phyloP scores from a whole-genome alignment of 345 rosid species.

The Hibiscus tridactylites region DNA sequence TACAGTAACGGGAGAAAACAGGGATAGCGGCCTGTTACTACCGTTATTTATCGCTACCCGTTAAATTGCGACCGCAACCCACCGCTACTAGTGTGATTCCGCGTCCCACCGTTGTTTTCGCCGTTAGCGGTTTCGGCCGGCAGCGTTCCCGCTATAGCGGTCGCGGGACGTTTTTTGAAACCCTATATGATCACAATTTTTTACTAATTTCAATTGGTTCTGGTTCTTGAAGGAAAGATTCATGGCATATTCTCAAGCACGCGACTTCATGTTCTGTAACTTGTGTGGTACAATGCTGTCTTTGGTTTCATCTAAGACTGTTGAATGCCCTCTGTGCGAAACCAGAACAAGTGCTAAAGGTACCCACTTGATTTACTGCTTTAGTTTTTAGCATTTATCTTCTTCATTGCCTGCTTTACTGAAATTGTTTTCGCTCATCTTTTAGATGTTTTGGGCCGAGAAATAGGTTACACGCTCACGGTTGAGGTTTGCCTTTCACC shows the following conservation, averaged over 20 bases:
- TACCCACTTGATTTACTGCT: constrained; percentile 3
- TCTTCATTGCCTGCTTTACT: constrained; percentile 1
- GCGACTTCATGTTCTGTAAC: constrained; percentile 45
- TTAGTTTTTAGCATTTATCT: not conserved
- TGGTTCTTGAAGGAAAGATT: not conserved
- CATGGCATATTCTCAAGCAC: constrained; percentile 28
- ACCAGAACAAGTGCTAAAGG: constrained; percentile 30
- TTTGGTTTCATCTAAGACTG: constrained; percentile 16
- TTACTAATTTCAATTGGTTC: not conserved
- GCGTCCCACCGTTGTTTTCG: too few relatives aligned
- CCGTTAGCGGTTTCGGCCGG: too few relatives aligned
- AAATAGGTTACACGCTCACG: constrained; percentile 27
- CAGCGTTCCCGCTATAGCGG: too few relatives aligned
- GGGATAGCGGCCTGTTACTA: too few relatives aligned
- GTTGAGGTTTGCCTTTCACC: constrained; percentile 29
- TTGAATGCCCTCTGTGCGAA: constrained; percentile 34
- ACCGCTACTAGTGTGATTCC: too few relatives aligned
- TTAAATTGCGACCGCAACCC: too few relatives aligned
- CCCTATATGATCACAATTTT: not conserved
- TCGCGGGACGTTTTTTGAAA: too few relatives aligned
- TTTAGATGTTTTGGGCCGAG: constrained; percentile 32
- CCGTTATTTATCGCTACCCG: too few relatives aligned
- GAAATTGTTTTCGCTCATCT: not conserved
- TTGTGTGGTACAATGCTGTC: constrained; percentile 45
- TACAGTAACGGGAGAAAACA: too few relatives aligned